Percentiles rank a stretch among this genome's conserved stretches.
These are phyloP conservation scores for Salix koriyanagi DNA, from an alignment of 345 rosid genomes.

Conservation along the genomic window DNA sequence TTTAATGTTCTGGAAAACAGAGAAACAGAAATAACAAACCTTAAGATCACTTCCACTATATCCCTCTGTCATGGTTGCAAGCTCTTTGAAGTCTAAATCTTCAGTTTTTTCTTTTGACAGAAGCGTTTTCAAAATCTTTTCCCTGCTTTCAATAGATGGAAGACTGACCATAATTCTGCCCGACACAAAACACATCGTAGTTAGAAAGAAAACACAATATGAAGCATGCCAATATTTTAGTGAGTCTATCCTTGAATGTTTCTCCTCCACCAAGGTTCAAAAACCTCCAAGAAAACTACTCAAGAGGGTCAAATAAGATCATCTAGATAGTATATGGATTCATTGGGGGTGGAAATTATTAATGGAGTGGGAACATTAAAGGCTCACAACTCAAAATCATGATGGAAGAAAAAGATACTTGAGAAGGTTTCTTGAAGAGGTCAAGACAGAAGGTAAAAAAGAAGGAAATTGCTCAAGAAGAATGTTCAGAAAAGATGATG, in stretches of 20 bases:
- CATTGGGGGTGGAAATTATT: too few relatives aligned
- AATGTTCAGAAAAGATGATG: not conserved
- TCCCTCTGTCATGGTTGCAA: slow-evolving; percentile 89
- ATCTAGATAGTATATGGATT: too few relatives aligned
- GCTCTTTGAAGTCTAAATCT: slow-evolving; percentile 74
- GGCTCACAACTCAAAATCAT: not conserved
- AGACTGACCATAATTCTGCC: slow-evolving; percentile 95
- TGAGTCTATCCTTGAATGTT: not conserved
- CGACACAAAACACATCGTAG: slow-evolving; percentile 3
- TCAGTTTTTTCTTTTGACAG: slow-evolving; percentile 75
- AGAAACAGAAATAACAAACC: slow-evolving; percentile 43
- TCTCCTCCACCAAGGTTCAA: not conserved
- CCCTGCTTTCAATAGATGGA: slow-evolving; percentile 76
- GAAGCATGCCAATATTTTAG: not conserved
- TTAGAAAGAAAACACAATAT: not conserved
- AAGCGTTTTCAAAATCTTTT: slow-evolving; percentile 79
- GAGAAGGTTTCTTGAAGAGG: not conserved
- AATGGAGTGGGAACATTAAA: not conserved
- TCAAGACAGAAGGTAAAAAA: not conserved
- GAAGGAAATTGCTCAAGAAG: not conserved
- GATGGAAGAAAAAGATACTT: not conserved
- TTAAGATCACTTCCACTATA: slow-evolving; percentile 96
- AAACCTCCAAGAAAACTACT: too few relatives aligned
- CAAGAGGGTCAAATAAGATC: too few relatives aligned
- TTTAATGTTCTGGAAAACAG: not conserved